Conservation (phyloP, 1,284 basidiomycete genomes). For the Sanguinoderma infundibulare region DNA sequence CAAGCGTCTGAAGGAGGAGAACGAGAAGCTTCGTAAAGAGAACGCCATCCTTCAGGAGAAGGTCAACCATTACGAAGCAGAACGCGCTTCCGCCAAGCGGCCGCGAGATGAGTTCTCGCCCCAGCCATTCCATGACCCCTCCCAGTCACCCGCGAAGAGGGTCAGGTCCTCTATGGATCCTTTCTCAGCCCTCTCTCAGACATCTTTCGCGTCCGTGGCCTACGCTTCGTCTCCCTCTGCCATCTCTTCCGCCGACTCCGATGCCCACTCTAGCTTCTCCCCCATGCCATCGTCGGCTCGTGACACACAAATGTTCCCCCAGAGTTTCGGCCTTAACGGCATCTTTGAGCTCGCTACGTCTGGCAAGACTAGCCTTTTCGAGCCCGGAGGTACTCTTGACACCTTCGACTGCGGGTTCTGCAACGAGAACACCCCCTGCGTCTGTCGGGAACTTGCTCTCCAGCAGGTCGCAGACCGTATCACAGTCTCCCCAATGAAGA, state of each 20-base stretch:
- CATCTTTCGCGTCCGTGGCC: constrained; percentile 26
- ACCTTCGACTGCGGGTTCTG: constrained; percentile 72
- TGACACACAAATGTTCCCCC: constrained; percentile 34
- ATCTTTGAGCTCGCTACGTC: constrained; percentile 40
- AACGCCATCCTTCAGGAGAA: constrained; percentile 66
- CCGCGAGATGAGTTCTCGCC: constrained; percentile 52
- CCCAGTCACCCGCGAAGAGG: constrained; percentile 45
- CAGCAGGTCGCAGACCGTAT: constrained; percentile 43
- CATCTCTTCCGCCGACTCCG: constrained; percentile 58
- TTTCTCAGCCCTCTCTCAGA: constrained; percentile 27
- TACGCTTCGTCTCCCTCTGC: constrained; percentile 42
- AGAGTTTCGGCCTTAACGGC: constrained; percentile 33
- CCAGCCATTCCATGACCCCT: constrained; percentile 34
- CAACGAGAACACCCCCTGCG: constrained; percentile 68
- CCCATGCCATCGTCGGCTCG: constrained; percentile 40
- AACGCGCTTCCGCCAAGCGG: constrained; percentile 48
- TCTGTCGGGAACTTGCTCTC: constrained; percentile 69
- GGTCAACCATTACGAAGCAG: constrained; percentile 55
- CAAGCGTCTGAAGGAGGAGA: constrained; percentile 88
- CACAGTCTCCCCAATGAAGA: constrained; percentile 37
- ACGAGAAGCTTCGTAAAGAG: constrained; percentile 71
- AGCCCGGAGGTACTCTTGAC: constrained; percentile 36
- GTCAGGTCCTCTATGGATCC: constrained; percentile 40
- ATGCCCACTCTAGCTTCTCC: constrained; percentile 50
- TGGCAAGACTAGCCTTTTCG: constrained; percentile 38